phyloP scores from a whole-genome alignment of 768 basidiomycete species.

The Boletus speciosus region DNA sequence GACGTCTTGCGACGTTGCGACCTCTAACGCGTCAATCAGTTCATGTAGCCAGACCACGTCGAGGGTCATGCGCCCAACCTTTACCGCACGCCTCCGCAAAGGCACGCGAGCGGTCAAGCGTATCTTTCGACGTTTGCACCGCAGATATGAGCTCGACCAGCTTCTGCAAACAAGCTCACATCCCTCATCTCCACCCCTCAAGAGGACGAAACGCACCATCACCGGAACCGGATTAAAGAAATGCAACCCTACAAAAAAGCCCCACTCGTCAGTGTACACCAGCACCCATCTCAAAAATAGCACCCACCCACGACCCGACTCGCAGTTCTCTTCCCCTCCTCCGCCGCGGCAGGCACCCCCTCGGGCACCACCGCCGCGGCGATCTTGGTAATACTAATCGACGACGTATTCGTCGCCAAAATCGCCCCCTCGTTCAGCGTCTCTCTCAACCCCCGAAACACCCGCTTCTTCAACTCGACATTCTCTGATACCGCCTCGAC shows the following conservation, averaged over 20 bases:
- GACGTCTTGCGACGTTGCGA: slow-evolving; percentile 86
- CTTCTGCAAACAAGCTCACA: slow-evolving; percentile 48
- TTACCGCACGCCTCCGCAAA: slow-evolving; percentile 92
- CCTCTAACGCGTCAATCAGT: slow-evolving; percentile 50
- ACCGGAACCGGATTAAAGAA: slow-evolving; percentile 98
- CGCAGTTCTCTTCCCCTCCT: slow-evolving; percentile 59
- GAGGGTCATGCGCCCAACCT: slow-evolving; percentile 38
- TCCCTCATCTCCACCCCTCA: neutral
- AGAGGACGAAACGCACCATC: slow-evolving; percentile 55
- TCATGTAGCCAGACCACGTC: neutral
- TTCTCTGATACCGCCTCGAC: slow-evolving; percentile 93
- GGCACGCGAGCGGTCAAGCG: slow-evolving; percentile 68
- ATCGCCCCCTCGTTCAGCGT: slow-evolving; percentile 72
- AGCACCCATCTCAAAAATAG: too few species aligned
- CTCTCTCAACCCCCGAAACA: slow-evolving; percentile 69
- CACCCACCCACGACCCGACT: slow-evolving; percentile 76
- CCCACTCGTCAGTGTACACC: neutral
- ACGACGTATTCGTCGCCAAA: slow-evolving; percentile 89
- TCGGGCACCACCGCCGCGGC: slow-evolving; percentile 71
- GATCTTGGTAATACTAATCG: slow-evolving; percentile 92
- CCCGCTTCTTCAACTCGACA: slow-evolving; percentile 67
- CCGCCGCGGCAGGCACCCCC: slow-evolving; percentile 55
- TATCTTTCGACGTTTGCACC: slow-evolving; percentile 80
- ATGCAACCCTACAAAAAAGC: slow-evolving; percentile 58
- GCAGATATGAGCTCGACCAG: slow-evolving; percentile 94